phyloP scores from a whole-genome alignment of 495 filamentous ascomycete genomes.

The Penicillium herquei region DNA sequence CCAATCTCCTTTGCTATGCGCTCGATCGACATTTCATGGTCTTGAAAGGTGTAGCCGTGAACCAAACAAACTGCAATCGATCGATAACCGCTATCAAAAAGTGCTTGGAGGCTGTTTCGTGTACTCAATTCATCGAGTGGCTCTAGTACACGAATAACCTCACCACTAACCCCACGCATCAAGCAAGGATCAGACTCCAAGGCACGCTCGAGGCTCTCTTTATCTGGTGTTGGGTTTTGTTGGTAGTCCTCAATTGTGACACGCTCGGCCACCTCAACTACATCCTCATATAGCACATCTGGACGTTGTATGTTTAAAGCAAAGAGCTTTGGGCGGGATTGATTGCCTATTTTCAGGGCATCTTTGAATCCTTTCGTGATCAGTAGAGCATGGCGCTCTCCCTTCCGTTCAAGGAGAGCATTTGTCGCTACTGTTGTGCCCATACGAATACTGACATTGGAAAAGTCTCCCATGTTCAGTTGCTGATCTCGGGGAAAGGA shows the following conservation, averaged over 20 bases:
- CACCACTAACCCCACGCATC: conserved; percentile 36
- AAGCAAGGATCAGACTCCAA: conserved; percentile 18
- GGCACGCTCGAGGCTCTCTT: conserved; percentile 49
- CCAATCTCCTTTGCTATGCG: conserved; percentile 38
- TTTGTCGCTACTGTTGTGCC: conserved; percentile 86
- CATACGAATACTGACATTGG: conserved; percentile 46
- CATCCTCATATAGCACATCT: conserved; percentile 65
- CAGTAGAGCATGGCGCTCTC: conserved; percentile 80
- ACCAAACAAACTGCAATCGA: conserved; percentile 44
- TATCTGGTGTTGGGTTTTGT: conserved; percentile 18
- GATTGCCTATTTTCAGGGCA: conserved; percentile 78
- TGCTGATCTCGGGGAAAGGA: conserved; percentile 14
- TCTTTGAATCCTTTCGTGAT: conserved; percentile 89
- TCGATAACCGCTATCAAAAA: conserved; percentile 35
- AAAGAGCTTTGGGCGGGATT: conserved; percentile 73
- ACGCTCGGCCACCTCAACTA: conserved; percentile 72
- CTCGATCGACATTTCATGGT: conserved; percentile 42
- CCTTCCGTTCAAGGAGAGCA: conserved; percentile 83
- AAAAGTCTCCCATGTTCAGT: conserved; percentile 12
- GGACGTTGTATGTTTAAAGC: conserved; percentile 71
- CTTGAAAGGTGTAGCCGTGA: conserved; percentile 45
- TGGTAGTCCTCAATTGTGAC: conserved; percentile 66
- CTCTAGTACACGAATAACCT: conserved; percentile 40
- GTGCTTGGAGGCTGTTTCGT: conserved; percentile 25
- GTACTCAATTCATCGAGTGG: conserved; percentile 20